Conservation (phyloP, 768 basidiomycete genomes). For the Cytidiella melzeri region DNA sequence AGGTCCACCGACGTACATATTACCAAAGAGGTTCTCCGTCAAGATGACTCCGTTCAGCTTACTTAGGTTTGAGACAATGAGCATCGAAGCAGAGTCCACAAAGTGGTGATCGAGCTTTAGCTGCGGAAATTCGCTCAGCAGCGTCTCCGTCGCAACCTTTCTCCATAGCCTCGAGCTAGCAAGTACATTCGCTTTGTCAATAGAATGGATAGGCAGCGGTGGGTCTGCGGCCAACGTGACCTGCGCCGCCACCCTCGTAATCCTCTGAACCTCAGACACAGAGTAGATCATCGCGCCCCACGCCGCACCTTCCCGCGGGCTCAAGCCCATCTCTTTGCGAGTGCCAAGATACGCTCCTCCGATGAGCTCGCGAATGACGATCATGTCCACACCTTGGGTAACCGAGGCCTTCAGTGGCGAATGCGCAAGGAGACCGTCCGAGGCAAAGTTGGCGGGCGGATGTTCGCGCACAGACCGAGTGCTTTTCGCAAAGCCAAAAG, state of each 20-base stretch:
- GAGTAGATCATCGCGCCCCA: constrained; percentile 95
- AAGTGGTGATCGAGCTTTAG: constrained; percentile 84
- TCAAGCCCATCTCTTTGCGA: constrained; percentile 78
- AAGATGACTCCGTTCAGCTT: constrained; percentile 94
- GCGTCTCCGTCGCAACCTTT: constrained; percentile 81
- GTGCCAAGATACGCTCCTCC: constrained; percentile 94
- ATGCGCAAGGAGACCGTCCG: constrained; percentile 79
- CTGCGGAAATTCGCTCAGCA: constrained; percentile 83
- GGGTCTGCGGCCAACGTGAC: constrained; percentile 81
- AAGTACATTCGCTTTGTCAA: constrained; percentile 99
- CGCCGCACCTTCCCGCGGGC: constrained; percentile 60
- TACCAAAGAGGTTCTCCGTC: constrained; percentile 95
- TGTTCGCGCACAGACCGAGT: constrained; percentile 94
- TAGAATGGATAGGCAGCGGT: constrained; percentile 82
- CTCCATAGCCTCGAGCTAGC: constrained; percentile 94
- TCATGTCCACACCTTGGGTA: constrained; percentile 81
- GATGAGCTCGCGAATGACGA: constrained; percentile 94
- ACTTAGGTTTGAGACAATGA: constrained; percentile 82
- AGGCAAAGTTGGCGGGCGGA: constrained; percentile 92
- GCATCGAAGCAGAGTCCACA: constrained; percentile 95
- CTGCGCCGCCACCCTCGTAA: constrained; percentile 92
- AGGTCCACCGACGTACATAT: constrained; percentile 93
- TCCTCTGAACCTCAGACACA: constrained; percentile 84
- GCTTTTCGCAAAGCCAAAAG: constrained; percentile 84
- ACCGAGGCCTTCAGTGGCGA: constrained; percentile 86